Conservation (phyloP, 2,329 filamentous ascomycete species). For the Talaromyces pinophilus region DNA sequence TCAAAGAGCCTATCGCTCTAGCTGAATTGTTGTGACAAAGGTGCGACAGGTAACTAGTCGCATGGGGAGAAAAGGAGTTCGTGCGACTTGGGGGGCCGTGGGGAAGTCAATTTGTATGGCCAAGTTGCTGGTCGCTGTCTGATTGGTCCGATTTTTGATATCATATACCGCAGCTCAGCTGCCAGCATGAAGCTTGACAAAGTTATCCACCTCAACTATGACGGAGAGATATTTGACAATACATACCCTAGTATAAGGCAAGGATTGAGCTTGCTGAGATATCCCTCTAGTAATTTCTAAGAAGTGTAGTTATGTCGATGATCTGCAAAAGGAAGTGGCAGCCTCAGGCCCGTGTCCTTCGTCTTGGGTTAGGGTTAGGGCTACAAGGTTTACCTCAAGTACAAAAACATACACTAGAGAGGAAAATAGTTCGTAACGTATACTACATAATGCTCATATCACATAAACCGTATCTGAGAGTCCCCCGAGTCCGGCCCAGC, state of each 20-base stretch:
- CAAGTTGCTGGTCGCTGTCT: not conserved
- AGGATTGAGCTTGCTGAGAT: not conserved
- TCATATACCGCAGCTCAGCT: not conserved
- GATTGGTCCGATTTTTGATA: not conserved
- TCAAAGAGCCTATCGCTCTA: not conserved
- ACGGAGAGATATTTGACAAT: too few relatives aligned
- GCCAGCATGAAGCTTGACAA: not conserved
- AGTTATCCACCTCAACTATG: not conserved
- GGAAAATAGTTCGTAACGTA: not conserved
- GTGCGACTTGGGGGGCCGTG: not conserved
- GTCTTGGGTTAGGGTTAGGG: not conserved
- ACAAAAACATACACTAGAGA: too few relatives aligned
- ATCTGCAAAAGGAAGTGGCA: not conserved
- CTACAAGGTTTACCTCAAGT: not conserved
- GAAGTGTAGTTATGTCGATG: not conserved
- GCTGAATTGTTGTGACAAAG: not conserved
- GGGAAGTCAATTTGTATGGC: conserved; percentile 10
- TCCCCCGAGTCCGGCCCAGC: conserved; percentile 26
- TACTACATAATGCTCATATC: not conserved
- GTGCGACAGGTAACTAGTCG: conserved; percentile 9
- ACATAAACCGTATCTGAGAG: conserved; percentile 18
- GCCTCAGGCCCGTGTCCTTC: not conserved
- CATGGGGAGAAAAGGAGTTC: conserved; percentile 14
- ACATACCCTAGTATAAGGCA: not conserved
- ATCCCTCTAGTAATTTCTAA: not conserved